These are phyloP conservation scores for Arthrinium phaeospermum DNA, from an alignment of 2,329 filamentous ascomycete genomes.

Conservation along the genomic window DNA sequence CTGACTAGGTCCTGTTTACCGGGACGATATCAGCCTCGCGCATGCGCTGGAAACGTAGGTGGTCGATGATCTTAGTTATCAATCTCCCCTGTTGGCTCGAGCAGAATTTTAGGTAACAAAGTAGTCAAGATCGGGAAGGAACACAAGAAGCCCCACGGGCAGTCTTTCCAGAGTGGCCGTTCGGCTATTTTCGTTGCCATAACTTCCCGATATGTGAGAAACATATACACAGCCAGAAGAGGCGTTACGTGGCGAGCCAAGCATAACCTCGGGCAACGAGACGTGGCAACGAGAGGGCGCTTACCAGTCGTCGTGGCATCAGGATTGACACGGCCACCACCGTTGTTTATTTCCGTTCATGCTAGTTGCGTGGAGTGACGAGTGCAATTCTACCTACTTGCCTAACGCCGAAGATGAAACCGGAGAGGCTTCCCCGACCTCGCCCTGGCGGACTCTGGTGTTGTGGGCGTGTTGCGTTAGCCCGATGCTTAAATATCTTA, in stretches of 20 bases:
- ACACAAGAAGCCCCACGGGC: too few species aligned
- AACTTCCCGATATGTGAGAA: background rate
- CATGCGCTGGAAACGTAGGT: too few species aligned
- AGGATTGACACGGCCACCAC: background rate
- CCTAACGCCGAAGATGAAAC: background rate
- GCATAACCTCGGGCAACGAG: background rate
- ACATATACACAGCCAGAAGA: background rate
- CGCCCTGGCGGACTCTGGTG: background rate
- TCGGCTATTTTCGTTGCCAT: background rate
- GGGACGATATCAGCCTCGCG: too few species aligned
- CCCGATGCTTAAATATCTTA: background rate
- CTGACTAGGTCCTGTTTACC: background rate
- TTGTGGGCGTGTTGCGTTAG: background rate
- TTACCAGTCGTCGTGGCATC: background rate
- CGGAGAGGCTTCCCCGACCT: background rate
- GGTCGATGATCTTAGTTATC: too few species aligned
- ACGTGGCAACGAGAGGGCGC: background rate
- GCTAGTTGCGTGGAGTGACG: background rate
- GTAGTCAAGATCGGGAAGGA: too few species aligned
- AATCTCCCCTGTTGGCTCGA: too few species aligned
- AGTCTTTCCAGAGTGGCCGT: too few species aligned
- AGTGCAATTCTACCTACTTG: background rate
- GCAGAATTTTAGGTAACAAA: too few species aligned
- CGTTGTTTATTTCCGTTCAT: background rate
- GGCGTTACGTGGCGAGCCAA: background rate